These are phyloP conservation scores for Dipteronia sinensis DNA, from an alignment of 345 rosid genomes.

Conservation along the genomic window DNA sequence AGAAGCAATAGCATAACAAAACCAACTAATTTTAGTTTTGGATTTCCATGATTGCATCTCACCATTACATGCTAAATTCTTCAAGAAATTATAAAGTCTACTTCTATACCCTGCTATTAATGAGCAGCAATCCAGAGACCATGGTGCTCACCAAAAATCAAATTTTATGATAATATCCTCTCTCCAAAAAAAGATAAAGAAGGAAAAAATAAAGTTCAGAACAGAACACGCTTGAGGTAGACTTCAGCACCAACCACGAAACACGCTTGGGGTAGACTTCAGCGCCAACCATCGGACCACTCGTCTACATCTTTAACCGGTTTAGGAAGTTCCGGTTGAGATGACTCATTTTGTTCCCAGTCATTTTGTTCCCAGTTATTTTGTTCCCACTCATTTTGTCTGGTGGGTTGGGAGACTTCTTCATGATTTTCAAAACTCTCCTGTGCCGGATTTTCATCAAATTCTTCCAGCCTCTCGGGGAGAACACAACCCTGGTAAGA, in stretches of 20 bases:
- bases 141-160: neutral
- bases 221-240: neutral
- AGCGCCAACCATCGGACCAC: conserved; percentile 85
- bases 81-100: too few relatives aligned
- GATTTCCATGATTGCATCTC: neutral
- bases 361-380: conserved; percentile 21
- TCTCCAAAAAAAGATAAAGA: conserved; percentile 4
- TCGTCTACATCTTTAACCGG: conserved; percentile 54
- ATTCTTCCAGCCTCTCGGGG: conserved; percentile 56
- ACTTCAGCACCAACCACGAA: too few relatives aligned
- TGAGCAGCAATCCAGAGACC: neutral
- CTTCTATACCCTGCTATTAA: neutral
- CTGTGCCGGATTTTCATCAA: neutral
- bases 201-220: neutral
- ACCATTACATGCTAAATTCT: too few relatives aligned
- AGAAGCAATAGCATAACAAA: neutral
- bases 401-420: conserved; percentile 32
- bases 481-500: conserved; percentile 77
- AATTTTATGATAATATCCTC: neutral
- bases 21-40: neutral
- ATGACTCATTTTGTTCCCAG: conserved; percentile 34
- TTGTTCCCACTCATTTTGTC: conserved; percentile 37
- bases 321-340: conserved; percentile 26
- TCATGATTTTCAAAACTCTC: conserved; percentile 29
- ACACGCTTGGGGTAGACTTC: neutral